Evolutionary conservation across 805 yeast species (phyloP).

Genomic region (Naumovozyma castellii): DNA sequence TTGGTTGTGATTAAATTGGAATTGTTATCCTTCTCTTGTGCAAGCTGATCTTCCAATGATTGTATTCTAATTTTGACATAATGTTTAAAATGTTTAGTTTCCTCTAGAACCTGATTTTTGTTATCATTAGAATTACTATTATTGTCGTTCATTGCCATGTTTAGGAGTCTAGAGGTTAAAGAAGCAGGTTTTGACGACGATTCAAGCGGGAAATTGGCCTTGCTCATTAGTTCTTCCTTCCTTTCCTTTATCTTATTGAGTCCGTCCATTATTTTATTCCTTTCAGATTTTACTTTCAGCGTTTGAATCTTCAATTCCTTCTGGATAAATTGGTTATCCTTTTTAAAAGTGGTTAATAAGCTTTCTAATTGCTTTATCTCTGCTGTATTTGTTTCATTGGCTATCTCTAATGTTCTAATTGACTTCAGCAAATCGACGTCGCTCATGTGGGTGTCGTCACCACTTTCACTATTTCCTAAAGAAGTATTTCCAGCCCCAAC

Average conservation of each 20-base stretch:
- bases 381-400: conserved; percentile 3
- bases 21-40: conserved; percentile 17
- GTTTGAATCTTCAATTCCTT: conserved; percentile 15
- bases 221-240: conserved; percentile 8
- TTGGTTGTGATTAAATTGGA: conserved; percentile 9
- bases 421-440: conserved; percentile 3
- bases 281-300: conserved; percentile 10
- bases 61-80: conserved; percentile 20
- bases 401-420: conserved; percentile 7
- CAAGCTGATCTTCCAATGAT: conserved; percentile 17
- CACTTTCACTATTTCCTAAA: conserved; percentile 4
- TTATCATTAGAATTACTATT: conserved; percentile 2
- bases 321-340: conserved; percentile 19
- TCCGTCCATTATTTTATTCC: conserved; percentile 8
- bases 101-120: conserved; percentile 9
- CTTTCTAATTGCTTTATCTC: conserved; percentile 17
- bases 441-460: not conserved
- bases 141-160: conserved; percentile 5
- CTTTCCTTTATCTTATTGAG: conserved; percentile 7
- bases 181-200: not conserved
- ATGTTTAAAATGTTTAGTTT: conserved; percentile 14
- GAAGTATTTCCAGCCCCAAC: conserved; percentile 20
- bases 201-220: not conserved
- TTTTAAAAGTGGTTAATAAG: conserved; percentile 14
- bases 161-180: conserved; percentile 8